Conservation (phyloP, 106 monocot genomes). For the Ottelia alismoides region DNA sequence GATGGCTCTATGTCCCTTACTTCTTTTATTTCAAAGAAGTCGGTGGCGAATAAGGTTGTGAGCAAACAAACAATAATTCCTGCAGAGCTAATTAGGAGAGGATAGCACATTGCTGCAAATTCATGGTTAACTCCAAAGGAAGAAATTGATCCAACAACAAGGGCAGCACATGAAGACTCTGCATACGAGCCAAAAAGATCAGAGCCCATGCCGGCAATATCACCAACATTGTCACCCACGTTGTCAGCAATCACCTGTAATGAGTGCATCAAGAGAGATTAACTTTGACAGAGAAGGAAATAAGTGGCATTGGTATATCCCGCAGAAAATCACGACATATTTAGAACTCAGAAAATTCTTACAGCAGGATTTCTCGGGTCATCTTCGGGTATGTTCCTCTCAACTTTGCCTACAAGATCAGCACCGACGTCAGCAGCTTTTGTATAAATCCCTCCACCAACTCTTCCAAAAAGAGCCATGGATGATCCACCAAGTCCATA, state of each 20-base stretch:
- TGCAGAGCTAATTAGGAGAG: constrained; percentile 18
- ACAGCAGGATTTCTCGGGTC: constrained; percentile 24
- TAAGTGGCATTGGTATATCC: no score
- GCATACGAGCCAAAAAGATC: constrained; percentile 24
- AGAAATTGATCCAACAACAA: constrained; percentile 23
- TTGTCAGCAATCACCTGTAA: constrained; percentile 24
- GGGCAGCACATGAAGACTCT: constrained; percentile 18
- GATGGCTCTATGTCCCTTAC: constrained; percentile 21
- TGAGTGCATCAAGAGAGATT: no score
- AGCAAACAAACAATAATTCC: constrained; percentile 21
- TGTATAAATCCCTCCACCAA: constrained; percentile 21
- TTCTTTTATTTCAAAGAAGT: constrained; percentile 20
- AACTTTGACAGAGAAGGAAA: no score
- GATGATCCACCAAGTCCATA: constrained; percentile 23
- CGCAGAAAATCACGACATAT: no score
- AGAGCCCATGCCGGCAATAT: constrained; percentile 28
- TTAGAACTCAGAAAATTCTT: no score
- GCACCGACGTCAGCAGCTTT: constrained; percentile 26
- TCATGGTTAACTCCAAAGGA: constrained; percentile 21
- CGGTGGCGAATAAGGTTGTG: constrained; percentile 20
- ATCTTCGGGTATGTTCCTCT: constrained; percentile 20
- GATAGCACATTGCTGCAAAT: constrained; percentile 19
- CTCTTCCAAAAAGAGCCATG: constrained; percentile 25
- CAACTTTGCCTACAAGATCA: constrained; percentile 21
- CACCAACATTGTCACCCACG: constrained; percentile 28